Evolutionary conservation across 2,329 filamentous ascomycete species (phyloP), one percentile per base, ranked within the genome.

Genomic region (Neoscytalidium dimidiatum): DNA sequence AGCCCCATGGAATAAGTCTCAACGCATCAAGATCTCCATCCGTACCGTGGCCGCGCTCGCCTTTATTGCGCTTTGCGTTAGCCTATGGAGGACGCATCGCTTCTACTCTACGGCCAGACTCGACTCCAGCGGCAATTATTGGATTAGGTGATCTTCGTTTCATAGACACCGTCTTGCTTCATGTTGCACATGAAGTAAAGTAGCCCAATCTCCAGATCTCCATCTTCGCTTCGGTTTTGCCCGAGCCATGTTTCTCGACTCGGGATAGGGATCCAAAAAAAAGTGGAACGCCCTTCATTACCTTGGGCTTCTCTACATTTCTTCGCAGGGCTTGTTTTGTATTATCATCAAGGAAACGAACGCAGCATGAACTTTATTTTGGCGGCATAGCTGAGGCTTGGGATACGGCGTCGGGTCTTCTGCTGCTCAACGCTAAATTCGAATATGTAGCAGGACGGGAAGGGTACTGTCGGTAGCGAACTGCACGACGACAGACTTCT

Each of bases 171-270:
- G 31, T 38, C 58, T 26, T 41, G 21, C 14, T 44, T 78, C 70
- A 76, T 83, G 29, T 26, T 43, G 21, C 31, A 38, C 52, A 64
- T 64, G 44, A 38, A 28, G 46, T 28, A 6, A 23, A 17, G 28
- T 11, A 13, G 41, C 38, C 41, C 46, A 19, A 26, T 60, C 11
- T 28, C 29, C 33, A 33, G 26, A 19, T 11, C 4, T 35, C 4
- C 56, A 29, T 26, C 38, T 46, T 46, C 56, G 9, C 41, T 60
- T 46, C 41, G 17, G 8, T 60, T 60, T 60, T 21, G 17, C 33
- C 35, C 2, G 38, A 41, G 4, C 21, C 21, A 11, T 23, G 23
- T 14, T 26, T 38, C 43, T 23, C 23, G 19, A 28, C 38, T 28
- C n/a, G 41, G 41, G 56, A 17, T 60, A 33, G 56, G 41, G 56